Conservation (phyloP, 176 grass and related monocot genomes). For the Musa beccarii region DNA sequence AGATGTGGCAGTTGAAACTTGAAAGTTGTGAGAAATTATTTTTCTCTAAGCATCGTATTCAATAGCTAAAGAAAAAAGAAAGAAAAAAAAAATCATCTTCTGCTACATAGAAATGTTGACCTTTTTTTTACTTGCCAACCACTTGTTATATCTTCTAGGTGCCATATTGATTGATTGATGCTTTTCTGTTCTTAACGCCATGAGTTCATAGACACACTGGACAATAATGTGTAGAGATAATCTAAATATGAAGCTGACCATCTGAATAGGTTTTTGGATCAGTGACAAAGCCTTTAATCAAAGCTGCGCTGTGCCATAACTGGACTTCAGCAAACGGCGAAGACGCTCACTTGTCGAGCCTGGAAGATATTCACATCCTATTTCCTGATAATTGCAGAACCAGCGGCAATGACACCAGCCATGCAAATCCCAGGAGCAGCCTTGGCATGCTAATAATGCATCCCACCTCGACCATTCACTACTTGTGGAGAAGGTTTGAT, state of each 20-base stretch:
- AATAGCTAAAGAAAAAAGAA: not conserved
- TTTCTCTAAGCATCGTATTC: not conserved
- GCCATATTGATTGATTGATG: not conserved
- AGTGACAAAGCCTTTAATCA: constrained; percentile 8
- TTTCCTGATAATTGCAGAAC: constrained; percentile 4
- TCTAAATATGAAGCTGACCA: not conserved
- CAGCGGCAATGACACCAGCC: not conserved
- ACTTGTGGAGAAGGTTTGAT: constrained; percentile 17
- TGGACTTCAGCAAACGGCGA: not conserved
- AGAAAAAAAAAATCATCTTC: not conserved
- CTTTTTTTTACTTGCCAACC: not conserved
- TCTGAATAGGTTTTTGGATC: constrained; percentile 14
- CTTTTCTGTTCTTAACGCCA: not conserved
- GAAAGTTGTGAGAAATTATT: not conserved
- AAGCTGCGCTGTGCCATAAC: not conserved
- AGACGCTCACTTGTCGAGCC: not conserved
- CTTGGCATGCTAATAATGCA: constrained; percentile 11
- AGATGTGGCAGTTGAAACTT: no score
- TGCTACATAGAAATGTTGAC: not conserved
- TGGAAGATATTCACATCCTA: constrained; percentile 6
- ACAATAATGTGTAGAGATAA: not conserved
- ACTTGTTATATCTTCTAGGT: not conserved
- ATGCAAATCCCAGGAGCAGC: not conserved
- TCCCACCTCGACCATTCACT: constrained; percentile 13
- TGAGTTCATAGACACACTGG: not conserved